A percentile compares a stretch with the other conserved stretches of the same genome.
Evolutionary conservation across 306 rosid species (phyloP).

Genomic region (Phaseolus lunatus): DNA sequence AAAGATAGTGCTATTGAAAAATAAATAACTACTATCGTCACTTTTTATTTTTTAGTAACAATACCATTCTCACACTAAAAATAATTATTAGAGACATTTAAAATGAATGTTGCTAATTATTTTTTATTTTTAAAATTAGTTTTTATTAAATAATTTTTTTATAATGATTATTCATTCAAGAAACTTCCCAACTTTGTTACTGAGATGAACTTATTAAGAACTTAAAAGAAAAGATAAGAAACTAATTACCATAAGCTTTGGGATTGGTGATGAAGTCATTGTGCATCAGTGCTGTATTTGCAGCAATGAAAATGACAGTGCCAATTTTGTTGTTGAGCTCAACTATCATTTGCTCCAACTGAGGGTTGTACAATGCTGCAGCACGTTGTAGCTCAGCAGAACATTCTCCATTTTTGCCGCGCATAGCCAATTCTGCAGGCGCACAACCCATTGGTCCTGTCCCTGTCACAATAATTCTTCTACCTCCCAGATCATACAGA

Average conservation of each 20-base stretch:
- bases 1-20: no score
- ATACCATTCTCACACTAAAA: no score
- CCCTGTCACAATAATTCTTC: slow-evolving; percentile 74
- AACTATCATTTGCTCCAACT: slow-evolving; percentile 53
- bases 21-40: no score
- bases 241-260: slow-evolving; percentile 53
- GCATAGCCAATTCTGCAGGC: slow-evolving; percentile 69
- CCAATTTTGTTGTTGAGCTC: slow-evolving; percentile 58
- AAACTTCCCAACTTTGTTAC: no score
- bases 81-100: no score
- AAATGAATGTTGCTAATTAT: no score
- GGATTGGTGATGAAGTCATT: slow-evolving; percentile 63
- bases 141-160: no score
- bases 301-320: slow-evolving; percentile 56
- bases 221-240: no score
- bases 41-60: no score
- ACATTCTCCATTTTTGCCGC: slow-evolving; percentile 62
- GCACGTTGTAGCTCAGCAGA: slow-evolving; percentile 63
- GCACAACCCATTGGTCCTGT: slow-evolving; percentile 78
- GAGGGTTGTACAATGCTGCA: slow-evolving; percentile 67
- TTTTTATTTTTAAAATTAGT: no score
- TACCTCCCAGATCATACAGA: slow-evolving; percentile 61
- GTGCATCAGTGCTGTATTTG: slow-evolving; percentile 62
- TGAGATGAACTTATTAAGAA: no score
- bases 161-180: no score